Conservation (phyloP, 345 rosid species). For the Theobroma cacao region DNA sequence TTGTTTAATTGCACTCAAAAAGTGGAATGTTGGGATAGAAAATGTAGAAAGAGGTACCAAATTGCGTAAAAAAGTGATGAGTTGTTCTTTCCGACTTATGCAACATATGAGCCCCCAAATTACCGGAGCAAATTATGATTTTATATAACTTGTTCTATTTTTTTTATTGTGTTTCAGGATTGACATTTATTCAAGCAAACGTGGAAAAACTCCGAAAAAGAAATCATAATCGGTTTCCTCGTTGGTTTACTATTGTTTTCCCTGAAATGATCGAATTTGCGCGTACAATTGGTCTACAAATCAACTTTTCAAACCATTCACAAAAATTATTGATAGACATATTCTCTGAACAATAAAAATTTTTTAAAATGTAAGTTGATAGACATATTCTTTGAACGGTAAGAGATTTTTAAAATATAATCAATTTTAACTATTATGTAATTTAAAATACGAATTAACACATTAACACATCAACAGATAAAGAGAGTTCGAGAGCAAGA, state of each 20-base stretch:
- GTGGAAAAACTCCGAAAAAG: conserved; percentile 32
- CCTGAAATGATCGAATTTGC: conserved; percentile 54
- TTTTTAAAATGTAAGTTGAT: conserved; percentile 29
- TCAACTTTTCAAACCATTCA: conserved; percentile 22
- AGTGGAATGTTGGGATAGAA: conserved; percentile 39
- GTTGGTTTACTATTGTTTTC: conserved; percentile 53
- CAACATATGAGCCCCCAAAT: not conserved
- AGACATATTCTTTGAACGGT: conserved; percentile 28
- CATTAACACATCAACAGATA: no score
- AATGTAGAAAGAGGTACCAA: conserved; percentile 36
- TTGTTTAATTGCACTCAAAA: conserved; percentile 50
- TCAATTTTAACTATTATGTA: not conserved
- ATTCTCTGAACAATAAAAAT: conserved; percentile 27
- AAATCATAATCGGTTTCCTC: conserved; percentile 30
- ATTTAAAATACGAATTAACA: no score
- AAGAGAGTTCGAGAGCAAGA: no score
- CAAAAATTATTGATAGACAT: conserved; percentile 20
- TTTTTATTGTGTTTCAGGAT: conserved; percentile 24
- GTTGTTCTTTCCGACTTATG: no score
- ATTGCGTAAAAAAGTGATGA: not conserved
- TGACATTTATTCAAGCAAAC: conserved; percentile 34
- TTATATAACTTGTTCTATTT: not conserved
- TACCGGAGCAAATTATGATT: not conserved
- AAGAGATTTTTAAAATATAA: conserved; percentile 37
- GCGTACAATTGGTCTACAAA: conserved; percentile 30